These are phyloP conservation scores for Yamadazyma olivae DNA, from an alignment of 805 yeast species.

Conservation along the genomic window DNA sequence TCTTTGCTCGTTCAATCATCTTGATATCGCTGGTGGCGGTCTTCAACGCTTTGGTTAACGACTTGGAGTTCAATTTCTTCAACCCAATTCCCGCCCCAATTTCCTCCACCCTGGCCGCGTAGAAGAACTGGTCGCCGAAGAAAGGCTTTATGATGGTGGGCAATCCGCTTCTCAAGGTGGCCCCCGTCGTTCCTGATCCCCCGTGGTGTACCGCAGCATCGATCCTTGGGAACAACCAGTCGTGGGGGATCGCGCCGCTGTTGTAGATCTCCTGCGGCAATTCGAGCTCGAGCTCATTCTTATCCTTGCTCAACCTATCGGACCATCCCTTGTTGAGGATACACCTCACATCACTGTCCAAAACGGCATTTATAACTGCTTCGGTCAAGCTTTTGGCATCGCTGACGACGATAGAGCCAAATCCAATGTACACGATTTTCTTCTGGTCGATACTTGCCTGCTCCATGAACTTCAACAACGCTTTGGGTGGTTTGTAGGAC, in stretches of 20 bases:
- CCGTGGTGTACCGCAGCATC: conserved; percentile 98
- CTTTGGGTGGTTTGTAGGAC: conserved; percentile 58
- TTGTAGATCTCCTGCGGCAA: conserved; percentile 69
- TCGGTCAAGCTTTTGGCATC: conserved; percentile 75
- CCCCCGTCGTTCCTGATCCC: conserved; percentile 96
- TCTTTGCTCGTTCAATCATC: conserved; percentile 64
- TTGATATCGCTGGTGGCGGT: conserved; percentile 65
- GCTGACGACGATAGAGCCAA: conserved; percentile 90
- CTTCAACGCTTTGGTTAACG: conserved; percentile 64
- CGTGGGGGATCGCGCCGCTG: conserved; percentile 81
- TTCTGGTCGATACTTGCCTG: conserved; percentile 58
- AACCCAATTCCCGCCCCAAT: conserved; percentile 79
- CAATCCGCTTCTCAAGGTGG: conserved; percentile 77
- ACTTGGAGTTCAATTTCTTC: conserved; percentile 61
- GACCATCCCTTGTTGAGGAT: conserved; percentile 95
- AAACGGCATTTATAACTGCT: conserved; percentile 76
- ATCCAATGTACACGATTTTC: conserved; percentile 87
- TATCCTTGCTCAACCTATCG: conserved; percentile 53
- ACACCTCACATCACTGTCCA: conserved; percentile 79
- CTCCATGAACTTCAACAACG: conserved; percentile 54
- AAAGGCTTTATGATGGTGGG: conserved; percentile 93
- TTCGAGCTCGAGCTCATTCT: conserved; percentile 30
- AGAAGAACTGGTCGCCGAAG: conserved; percentile 94
- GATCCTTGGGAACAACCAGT: conserved; percentile 85
- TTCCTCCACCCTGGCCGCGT: conserved; percentile 83